Evolutionary conservation across 2,329 filamentous ascomycete genomes (phyloP), one percentile per base, ranked within the genome.

Genomic region (Tolypocladium pustulatum): DNA sequence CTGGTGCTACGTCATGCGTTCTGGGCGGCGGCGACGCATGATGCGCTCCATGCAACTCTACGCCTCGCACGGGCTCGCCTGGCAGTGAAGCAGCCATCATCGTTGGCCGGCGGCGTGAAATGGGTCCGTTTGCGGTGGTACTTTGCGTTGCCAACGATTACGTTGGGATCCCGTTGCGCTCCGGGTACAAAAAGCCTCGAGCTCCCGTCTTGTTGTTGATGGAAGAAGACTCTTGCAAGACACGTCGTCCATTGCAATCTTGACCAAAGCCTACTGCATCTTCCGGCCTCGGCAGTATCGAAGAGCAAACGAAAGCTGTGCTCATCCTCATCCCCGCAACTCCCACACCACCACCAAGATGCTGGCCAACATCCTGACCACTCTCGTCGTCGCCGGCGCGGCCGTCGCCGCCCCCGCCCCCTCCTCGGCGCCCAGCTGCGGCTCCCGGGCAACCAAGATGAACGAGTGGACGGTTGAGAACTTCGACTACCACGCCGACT

Each of bases 401-500:
- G 66, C 65, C 57, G 40, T 68, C 40, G 66, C 66, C 36, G 59
- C 64, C 22, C 66, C 68, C 1, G 56, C 65, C 15, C 55, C 54
- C 22, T 41, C 49, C 8, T 20, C 49, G 27, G 17, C 9, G 7
- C 8, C 17, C 30, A 40, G 32, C 20, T 72, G 68, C 63, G 64
- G 63, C 8, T 12, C 56, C 9, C 58, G 59, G 53, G 68, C 68
- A 9, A 56, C 55, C 40, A 56, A 60, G 36, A 55, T 68, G 54
- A 54, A 37, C 9, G 52, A 61, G 10, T 82, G 79, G 78, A 68
- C 66, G 0, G 63, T 81, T 51, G 62, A 70, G 53, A 65, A 70
- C 66, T 79, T 83, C 60, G 73, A 76, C 66, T 82, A 72, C 72
- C 74, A 78, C 66, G 74, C 75, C n/a, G 73, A 70, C 13, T 79